These are phyloP conservation scores for Mycena epipterygia DNA, from an alignment of 768 basidiomycete genomes.

Conservation along the genomic window DNA sequence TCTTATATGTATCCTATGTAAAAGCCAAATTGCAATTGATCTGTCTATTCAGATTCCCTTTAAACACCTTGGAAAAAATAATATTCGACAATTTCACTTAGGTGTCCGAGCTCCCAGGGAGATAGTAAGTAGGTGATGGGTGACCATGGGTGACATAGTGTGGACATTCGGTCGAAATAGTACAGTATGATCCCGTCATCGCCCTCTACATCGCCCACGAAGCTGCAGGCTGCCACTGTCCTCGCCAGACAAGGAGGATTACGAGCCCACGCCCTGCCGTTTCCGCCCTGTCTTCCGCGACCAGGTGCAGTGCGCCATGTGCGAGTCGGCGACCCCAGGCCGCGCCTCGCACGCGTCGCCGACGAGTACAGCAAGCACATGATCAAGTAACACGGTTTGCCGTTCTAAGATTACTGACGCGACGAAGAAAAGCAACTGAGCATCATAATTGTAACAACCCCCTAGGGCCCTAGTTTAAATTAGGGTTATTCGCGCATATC, in stretches of 20 bases:
- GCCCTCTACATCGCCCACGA: conserved; percentile 32
- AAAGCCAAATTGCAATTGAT: too few relatives aligned
- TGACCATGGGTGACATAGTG: too few relatives aligned
- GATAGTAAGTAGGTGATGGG: too few relatives aligned
- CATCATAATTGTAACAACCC: not conserved
- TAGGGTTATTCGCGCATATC: too few relatives aligned
- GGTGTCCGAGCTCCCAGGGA: too few relatives aligned
- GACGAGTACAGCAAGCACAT: conserved; percentile 14
- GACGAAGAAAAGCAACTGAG: conserved; percentile 14
- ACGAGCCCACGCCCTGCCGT: conserved; percentile 40
- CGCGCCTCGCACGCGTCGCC: conserved; percentile 32
- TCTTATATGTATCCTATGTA: too few relatives aligned
- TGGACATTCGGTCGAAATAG: too few relatives aligned
- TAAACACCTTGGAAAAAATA: too few relatives aligned
- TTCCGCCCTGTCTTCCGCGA: conserved; percentile 66
- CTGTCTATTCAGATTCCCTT: too few relatives aligned
- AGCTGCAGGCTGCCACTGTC: conserved; percentile 35
- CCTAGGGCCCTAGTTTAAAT: too few relatives aligned
- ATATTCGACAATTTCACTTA: too few relatives aligned
- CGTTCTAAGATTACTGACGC: conserved; percentile 19
- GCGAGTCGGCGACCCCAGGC: conserved; percentile 59
- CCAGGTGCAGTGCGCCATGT: conserved; percentile 61
- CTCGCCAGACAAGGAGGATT: conserved; percentile 39
- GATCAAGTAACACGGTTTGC: conserved; percentile 19
- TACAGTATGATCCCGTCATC: conserved; percentile 7